These are phyloP conservation scores for Malus sylvestris DNA, from an alignment of 306 rosid genomes.

Conservation along the genomic window DNA sequence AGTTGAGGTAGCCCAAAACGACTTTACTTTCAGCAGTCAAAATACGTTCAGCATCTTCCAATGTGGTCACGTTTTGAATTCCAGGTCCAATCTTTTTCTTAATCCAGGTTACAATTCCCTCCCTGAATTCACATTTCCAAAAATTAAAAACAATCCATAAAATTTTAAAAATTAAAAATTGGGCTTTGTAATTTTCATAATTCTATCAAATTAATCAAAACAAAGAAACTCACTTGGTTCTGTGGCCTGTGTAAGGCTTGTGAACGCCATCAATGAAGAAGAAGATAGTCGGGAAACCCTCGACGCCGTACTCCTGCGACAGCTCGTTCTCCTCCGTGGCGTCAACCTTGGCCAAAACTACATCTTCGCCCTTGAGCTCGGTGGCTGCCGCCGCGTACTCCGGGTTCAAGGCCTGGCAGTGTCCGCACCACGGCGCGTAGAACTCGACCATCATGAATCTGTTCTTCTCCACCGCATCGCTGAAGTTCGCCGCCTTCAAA, in stretches of 20 bases:
- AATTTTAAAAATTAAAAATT: neutral
- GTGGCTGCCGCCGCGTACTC: conserved; percentile 92
- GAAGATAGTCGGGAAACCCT: conserved; percentile 76
- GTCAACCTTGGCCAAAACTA: conserved; percentile 76
- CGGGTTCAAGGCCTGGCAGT: conserved; percentile 90
- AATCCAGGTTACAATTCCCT: conserved; percentile 82
- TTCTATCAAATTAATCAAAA: neutral
- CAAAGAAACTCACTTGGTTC: conserved; percentile 56
- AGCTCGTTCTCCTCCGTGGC: conserved; percentile 83
- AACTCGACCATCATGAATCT: conserved; percentile 83
- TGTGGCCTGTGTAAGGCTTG: conserved; percentile 67
- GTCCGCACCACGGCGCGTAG: conserved; percentile 99
- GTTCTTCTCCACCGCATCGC: conserved; percentile 45
- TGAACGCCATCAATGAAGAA: conserved; percentile 76
- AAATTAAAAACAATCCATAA: neutral
- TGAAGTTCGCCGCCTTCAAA: conserved; percentile 76
- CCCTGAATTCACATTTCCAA: conserved; percentile 29
- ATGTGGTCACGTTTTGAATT: conserved; percentile 58
- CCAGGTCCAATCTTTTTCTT: conserved; percentile 97
- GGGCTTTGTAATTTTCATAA: neutral
- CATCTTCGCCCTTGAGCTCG: conserved; percentile 62
- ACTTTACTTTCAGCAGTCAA: conserved; percentile 63
- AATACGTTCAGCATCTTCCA: conserved; percentile 69
- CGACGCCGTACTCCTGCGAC: conserved; percentile 67
- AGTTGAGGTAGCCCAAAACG: conserved; percentile 81